These are phyloP conservation scores for Eucalyptus camaldulensis DNA, from an alignment of 345 rosid species.

Conservation along the genomic window DNA sequence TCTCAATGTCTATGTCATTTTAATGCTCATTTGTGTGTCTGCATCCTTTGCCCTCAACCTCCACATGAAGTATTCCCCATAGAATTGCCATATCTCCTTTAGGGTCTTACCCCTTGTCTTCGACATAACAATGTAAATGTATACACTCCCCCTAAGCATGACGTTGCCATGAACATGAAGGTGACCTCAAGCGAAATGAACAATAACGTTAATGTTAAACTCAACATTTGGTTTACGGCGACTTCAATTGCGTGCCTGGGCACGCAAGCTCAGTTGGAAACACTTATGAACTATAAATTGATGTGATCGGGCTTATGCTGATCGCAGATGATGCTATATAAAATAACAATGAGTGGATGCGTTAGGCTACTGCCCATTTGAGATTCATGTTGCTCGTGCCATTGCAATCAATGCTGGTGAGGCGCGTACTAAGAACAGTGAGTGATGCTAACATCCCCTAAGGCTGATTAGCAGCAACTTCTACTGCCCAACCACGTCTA, in stretches of 20 bases:
- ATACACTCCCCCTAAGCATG: not conserved
- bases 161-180: not conserved
- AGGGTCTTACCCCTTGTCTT: too few relatives aligned
- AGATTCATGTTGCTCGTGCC: accelerated
- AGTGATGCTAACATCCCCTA: not conserved
- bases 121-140: accelerated
- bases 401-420: accelerated
- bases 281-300: not conserved
- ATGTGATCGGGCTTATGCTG: accelerated
- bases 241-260: not conserved
- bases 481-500: not conserved
- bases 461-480: not conserved
- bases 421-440: accelerated
- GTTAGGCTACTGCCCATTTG: not conserved
- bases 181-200: too few relatives aligned
- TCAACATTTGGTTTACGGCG: accelerated
- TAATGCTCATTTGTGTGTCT: too few relatives aligned
- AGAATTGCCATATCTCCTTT: not conserved
- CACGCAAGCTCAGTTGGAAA: too few relatives aligned
- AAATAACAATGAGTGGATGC: not conserved
- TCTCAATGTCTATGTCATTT: too few relatives aligned
- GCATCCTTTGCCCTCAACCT: not conserved
- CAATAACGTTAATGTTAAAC: not conserved
- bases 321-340: too few relatives aligned
- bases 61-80: not conserved